Percentiles rank a stretch among this genome's conserved stretches.
Conservation (phyloP, 1,139 yeast genomes). For the Groenewaldozyma sp. region DNA sequence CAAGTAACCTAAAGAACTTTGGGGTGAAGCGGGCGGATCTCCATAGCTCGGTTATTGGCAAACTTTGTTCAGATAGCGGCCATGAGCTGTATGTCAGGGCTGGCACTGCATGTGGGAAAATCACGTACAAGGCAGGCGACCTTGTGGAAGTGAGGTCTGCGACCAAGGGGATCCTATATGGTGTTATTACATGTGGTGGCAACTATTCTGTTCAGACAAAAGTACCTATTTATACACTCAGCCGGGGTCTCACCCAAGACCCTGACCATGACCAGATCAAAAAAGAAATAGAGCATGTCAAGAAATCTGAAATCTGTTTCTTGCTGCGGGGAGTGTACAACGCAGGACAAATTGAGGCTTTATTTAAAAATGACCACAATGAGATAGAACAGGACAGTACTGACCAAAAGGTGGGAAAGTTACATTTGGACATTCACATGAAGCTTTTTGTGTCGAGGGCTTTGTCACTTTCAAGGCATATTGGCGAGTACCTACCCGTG, state of each 20-base stretch:
- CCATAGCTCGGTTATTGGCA: not conserved
- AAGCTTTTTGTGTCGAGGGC: not conserved
- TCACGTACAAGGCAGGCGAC: not conserved
- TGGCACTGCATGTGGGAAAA: not conserved
- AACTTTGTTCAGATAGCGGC: not conserved
- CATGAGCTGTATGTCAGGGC: not conserved
- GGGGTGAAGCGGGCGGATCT: too few species aligned
- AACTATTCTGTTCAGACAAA: not conserved
- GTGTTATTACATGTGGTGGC: not conserved
- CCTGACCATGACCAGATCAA: too few species aligned
- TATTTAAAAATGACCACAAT: not conserved
- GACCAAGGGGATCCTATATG: not conserved
- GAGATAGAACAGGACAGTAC: not conserved
- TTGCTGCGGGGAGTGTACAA: constrained; percentile 1
- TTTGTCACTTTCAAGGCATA: not conserved
- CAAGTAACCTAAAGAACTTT: too few species aligned
- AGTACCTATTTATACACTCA: not conserved
- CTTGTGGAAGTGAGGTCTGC: not conserved
- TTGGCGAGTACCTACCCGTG: constrained; percentile 1
- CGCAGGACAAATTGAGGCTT: not conserved
- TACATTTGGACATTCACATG: not conserved
- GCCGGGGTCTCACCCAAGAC: not conserved
- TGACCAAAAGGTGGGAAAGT: not conserved
- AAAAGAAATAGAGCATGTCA: not conserved
- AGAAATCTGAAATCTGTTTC: not conserved